These are phyloP conservation scores for Ajuga reptans DNA, from an alignment of 305 asterid species.

Conservation along the genomic window DNA sequence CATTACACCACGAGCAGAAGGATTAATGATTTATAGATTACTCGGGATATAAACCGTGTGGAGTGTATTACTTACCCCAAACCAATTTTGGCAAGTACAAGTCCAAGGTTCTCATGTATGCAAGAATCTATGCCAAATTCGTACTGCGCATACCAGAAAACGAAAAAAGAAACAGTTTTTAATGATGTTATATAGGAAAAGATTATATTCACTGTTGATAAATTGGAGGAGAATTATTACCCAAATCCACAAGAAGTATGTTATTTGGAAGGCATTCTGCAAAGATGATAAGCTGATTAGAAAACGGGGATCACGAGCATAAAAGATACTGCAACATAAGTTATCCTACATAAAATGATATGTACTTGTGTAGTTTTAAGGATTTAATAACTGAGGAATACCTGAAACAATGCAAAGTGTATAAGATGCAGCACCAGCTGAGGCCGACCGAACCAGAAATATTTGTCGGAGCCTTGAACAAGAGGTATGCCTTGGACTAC, in stretches of 20 bases:
- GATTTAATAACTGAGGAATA: conserved; percentile 10
- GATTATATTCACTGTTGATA: background rate
- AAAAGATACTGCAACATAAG: no score
- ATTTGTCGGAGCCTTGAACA: conserved; percentile 71
- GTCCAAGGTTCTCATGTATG: conserved; percentile 52
- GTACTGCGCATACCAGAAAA: conserved; percentile 47
- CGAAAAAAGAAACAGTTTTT: background rate
- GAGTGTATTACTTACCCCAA: conserved; percentile 46
- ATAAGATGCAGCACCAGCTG: conserved; percentile 62
- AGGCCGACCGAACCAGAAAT: conserved; percentile 84
- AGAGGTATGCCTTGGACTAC: conserved; percentile 95
- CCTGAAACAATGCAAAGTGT: conserved; percentile 86
- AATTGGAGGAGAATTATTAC: conserved; percentile 36
- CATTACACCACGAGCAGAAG: background rate
- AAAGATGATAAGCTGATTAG: conserved; percentile 23
- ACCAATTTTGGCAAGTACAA: conserved; percentile 49
- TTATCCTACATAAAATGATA: no score
- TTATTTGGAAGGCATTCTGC: conserved; percentile 88
- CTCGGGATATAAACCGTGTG: conserved; percentile 7
- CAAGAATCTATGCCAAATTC: conserved; percentile 57
- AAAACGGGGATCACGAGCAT: background rate
- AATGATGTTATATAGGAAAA: background rate
- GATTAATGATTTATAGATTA: background rate
- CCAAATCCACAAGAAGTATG: conserved; percentile 86
- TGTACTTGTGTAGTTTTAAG: no score